Conservation (phyloP, 345 rosid genomes). For the Anacardium occidentale region DNA sequence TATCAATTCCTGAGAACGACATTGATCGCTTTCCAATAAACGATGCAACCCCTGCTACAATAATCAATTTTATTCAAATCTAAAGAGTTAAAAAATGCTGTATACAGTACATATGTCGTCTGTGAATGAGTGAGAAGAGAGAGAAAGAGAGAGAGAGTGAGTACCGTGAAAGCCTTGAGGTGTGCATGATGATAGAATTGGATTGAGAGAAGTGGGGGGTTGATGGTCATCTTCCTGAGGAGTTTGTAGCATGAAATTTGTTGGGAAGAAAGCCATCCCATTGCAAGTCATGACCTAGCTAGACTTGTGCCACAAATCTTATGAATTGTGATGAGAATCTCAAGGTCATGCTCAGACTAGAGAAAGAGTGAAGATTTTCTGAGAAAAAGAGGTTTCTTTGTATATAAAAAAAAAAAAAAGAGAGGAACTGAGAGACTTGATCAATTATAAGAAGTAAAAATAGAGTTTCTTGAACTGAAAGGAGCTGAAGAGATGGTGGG, state of each 20-base stretch:
- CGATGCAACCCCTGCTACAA: conserved; percentile 65
- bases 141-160: neutral
- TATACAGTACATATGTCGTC: neutral
- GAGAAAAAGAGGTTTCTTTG: conserved; percentile 6
- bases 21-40: conserved; percentile 80
- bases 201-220: conserved; percentile 53
- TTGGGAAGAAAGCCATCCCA: conserved; percentile 84
- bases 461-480: conserved; percentile 20
- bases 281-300: conserved; percentile 60
- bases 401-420: too few relatives aligned
- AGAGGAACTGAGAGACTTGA: conserved; percentile 15
- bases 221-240: conserved; percentile 69
- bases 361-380: conserved; percentile 10
- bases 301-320: conserved; percentile 24
- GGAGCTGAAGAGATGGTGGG: conserved; percentile 28
- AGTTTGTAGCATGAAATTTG: conserved; percentile 84
- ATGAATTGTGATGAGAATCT: conserved; percentile 9
- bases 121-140: neutral
- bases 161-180: conserved; percentile 86
- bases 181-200: conserved; percentile 62
- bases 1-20: conserved; percentile 65
- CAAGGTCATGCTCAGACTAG: conserved; percentile 21
- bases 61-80: conserved; percentile 10
- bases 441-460: neutral
- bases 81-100: neutral